Evolutionary conservation across 2,329 filamentous ascomycete genomes (phyloP).

Genomic region (Ceratocystiopsis minuta): DNA sequence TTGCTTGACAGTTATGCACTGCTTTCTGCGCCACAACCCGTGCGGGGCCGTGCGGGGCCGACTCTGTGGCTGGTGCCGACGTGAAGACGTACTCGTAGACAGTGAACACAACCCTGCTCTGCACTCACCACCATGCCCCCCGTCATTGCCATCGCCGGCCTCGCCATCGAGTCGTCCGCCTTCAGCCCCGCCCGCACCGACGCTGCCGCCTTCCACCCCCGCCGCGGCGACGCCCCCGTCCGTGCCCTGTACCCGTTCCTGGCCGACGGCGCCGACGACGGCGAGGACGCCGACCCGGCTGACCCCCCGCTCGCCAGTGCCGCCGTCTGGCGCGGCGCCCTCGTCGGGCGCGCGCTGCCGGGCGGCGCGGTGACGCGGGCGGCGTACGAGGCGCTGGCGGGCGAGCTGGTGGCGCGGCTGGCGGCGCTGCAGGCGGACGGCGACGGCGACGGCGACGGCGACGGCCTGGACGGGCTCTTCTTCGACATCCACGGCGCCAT

Average conservation of each 20-base stretch:
- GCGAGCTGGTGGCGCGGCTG: constrained; percentile 23
- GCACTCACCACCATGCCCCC: no score
- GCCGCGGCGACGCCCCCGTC: constrained; percentile 23
- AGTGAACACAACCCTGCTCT: no score
- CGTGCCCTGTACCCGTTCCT: constrained; percentile 26
- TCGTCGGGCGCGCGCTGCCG: constrained; percentile 32
- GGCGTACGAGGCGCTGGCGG: constrained; percentile 26
- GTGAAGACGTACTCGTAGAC: no score
- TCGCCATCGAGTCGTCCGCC: constrained; percentile 35
- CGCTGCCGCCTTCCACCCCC: constrained; percentile 30
- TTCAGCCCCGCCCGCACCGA: constrained; percentile 31
- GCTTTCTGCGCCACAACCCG: no score
- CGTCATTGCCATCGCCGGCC: constrained; percentile 30
- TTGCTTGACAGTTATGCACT: no score
- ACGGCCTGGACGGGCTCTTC: constrained; percentile 29
- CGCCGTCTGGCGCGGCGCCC: constrained; percentile 29
- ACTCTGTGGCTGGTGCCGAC: no score
- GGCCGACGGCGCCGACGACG: constrained; percentile 15
- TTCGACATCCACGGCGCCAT: constrained; percentile 39
- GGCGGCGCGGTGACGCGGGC: constrained; percentile 28
- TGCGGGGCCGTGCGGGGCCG: no score
- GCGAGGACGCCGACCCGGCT: no score
- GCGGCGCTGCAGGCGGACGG: constrained; percentile 16
- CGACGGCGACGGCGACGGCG: constrained; percentile 9
- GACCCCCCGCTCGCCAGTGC: constrained; percentile 18